A percentile compares a stretch with the other conserved stretches of the same genome.
Evolutionary conservation across 148 eudicot species (phyloP).

Genomic region (Vaccinium corymbosum): DNA sequence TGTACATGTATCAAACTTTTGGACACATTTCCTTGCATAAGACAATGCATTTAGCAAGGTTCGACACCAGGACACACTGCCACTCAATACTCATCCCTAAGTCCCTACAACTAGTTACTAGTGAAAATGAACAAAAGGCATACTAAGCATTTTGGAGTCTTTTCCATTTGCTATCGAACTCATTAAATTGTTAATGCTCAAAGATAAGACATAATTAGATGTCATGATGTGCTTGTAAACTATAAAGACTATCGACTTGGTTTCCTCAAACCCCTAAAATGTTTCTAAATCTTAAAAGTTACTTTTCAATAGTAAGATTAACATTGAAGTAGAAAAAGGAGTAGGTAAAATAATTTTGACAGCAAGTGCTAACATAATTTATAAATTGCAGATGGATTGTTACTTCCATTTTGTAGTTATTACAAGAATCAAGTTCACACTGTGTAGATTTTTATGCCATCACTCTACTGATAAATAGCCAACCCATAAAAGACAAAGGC

Average conservation of each 20-base stretch:
- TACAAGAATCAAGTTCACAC: neutral
- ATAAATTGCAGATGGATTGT: neutral
- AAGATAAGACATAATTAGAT: slow-evolving; percentile 5
- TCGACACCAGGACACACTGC: neutral
- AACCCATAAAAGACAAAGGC: neutral
- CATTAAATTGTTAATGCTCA: neutral
- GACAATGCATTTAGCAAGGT: neutral
- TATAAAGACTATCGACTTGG: neutral
- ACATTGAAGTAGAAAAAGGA: neutral
- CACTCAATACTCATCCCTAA: neutral
- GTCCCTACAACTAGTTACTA: neutral
- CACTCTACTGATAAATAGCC: slow-evolving; percentile 2
- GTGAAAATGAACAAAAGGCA: neutral
- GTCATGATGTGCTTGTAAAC: neutral
- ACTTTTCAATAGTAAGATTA: neutral
- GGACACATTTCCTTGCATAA: neutral
- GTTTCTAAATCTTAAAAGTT: neutral
- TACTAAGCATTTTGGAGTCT: neutral
- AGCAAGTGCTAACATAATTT: neutral
- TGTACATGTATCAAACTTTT: neutral
- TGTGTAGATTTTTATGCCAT: neutral
- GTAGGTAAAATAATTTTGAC: neutral
- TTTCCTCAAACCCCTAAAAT: neutral
- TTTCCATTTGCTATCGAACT: neutral
- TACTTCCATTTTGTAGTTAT: neutral